Evolutionary conservation across 345 rosid genomes (phyloP).

Genomic region (Populus deltoides): DNA sequence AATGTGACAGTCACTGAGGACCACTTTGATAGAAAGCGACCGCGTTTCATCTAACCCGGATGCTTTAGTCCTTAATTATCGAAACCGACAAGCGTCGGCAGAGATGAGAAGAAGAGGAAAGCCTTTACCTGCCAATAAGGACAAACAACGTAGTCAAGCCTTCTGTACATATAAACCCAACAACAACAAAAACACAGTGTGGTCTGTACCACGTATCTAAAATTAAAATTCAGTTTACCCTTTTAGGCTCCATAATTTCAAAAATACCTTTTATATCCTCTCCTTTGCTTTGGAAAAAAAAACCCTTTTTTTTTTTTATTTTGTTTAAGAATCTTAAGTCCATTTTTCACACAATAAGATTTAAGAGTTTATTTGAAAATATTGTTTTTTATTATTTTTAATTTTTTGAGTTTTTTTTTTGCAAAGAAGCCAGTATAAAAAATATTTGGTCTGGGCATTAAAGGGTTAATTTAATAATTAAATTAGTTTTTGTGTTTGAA

Average conservation of each 20-base stretch:
- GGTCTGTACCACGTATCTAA: not conserved
- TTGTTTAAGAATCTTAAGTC: too few species aligned
- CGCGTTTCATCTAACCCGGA: slow-evolving; percentile 20
- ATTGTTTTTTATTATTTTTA: too few species aligned
- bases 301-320: not conserved
- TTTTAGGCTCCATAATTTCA: not conserved
- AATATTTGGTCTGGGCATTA: too few species aligned
- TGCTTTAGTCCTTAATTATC: not conserved
- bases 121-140: slow-evolving; percentile 18
- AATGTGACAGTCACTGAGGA: not conserved
- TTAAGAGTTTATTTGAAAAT: too few species aligned
- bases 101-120: not conserved
- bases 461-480: too few species aligned
- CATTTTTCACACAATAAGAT: too few species aligned
- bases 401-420: too few species aligned
- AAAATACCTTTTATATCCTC: not conserved
- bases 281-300: not conserved
- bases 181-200: not conserved
- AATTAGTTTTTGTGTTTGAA: too few species aligned
- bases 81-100: slow-evolving; percentile 50
- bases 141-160: slow-evolving; percentile 12
- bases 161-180: not conserved
- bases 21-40: slow-evolving; percentile 15
- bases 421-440: too few species aligned
- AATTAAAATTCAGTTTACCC: not conserved